Evolutionary conservation across 176 grass and related monocot species (phyloP).

Genomic region (Phoenix roebelenii): DNA sequence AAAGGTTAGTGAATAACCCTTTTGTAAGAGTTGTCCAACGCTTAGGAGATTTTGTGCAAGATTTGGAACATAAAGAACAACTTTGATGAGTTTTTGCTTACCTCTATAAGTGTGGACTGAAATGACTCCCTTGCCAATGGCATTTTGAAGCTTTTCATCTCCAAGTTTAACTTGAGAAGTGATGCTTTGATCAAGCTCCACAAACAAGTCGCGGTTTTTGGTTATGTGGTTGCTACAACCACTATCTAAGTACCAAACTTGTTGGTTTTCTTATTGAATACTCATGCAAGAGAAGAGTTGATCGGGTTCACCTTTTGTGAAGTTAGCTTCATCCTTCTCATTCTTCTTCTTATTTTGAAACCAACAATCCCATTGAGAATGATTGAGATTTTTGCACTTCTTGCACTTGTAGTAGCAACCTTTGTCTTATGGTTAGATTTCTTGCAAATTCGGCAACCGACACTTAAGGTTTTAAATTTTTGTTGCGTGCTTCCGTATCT

Average conservation of each 20-base stretch:
- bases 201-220: background rate
- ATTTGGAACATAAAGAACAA: no score
- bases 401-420: background rate
- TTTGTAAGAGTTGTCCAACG: no score
- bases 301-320: background rate
- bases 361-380: no score
- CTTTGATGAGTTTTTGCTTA: background rate
- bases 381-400: no score
- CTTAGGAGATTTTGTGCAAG: no score
- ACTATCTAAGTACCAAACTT: slow-evolving; percentile 16
- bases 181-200: background rate
- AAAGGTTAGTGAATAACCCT: no score
- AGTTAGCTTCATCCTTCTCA: background rate
- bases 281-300: background rate
- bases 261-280: background rate
- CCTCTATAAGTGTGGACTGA: background rate
- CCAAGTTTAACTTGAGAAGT: slow-evolving; percentile 1
- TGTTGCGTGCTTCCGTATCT: no score
- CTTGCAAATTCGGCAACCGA: background rate
- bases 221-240: slow-evolving; percentile 12
- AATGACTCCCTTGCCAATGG: slow-evolving; percentile 3
- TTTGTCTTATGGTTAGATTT: background rate
- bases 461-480: no score
- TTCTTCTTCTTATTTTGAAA: background rate
- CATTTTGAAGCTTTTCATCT: background rate